These are phyloP conservation scores for Metschnikowia arizonensis DNA, from an alignment of 805 yeast species.

Conservation along the genomic window DNA sequence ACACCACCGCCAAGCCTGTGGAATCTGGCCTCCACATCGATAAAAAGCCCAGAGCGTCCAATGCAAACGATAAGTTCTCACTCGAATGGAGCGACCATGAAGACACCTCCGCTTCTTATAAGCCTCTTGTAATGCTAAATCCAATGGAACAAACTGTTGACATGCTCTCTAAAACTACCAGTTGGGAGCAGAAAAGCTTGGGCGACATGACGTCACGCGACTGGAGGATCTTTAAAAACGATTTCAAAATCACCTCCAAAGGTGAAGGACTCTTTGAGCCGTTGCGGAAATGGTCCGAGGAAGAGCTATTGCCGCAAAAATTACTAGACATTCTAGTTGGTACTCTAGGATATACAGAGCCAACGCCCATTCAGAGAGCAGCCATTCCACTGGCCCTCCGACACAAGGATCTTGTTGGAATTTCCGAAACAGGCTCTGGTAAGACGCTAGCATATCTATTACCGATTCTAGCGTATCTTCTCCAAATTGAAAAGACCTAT, in stretches of 20 bases:
- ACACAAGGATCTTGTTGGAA: constrained; percentile 69
- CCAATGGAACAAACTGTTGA: constrained; percentile 11
- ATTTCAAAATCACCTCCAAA: constrained; percentile 59
- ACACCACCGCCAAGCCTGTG: not conserved
- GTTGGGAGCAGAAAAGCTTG: constrained; percentile 69
- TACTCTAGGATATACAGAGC: constrained; percentile 51
- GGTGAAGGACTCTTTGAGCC: constrained; percentile 50
- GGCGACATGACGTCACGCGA: constrained; percentile 73
- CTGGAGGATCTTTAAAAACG: constrained; percentile 85
- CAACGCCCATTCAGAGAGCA: constrained; percentile 90
- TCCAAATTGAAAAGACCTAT: constrained; percentile 31
- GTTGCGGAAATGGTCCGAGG: constrained; percentile 70
- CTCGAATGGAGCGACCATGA: constrained; percentile 70
- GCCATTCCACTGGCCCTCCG: constrained; percentile 68
- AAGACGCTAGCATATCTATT: constrained; percentile 80
- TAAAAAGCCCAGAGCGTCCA: constrained; percentile 5
- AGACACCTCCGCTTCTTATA: constrained; percentile 52
- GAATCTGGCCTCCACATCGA: not conserved
- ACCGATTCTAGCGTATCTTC: constrained; percentile 61
- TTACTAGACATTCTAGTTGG: constrained; percentile 27
- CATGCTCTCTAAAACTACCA: constrained; percentile 25
- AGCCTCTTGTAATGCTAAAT: constrained; percentile 35
- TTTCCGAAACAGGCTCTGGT: constrained; percentile 97
- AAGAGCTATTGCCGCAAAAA: constrained; percentile 38
- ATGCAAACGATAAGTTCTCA: constrained; percentile 38